Percentiles rank a stretch among this genome's conserved stretches.
Conservation (phyloP, 768 basidiomycete species). For the Suillus spraguei region DNA sequence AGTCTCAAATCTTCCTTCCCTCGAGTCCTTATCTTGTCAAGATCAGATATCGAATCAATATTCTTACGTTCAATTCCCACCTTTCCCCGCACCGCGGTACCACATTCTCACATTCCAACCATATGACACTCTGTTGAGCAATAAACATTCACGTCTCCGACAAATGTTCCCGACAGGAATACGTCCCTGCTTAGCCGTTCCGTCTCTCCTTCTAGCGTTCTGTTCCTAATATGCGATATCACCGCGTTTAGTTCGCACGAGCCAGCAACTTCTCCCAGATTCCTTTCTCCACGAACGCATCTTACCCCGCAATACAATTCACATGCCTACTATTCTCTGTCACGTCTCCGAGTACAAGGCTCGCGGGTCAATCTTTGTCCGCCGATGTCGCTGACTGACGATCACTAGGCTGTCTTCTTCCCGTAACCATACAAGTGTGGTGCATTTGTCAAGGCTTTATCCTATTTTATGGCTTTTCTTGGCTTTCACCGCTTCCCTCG, state of each 20-base stretch:
- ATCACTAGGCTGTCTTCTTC: neutral
- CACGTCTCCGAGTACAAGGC: neutral
- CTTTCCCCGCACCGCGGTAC: constrained; percentile 31
- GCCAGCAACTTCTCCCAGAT: constrained; percentile 4
- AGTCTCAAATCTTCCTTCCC: constrained; percentile 10
- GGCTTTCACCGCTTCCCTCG: neutral
- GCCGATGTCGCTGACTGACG: neutral
- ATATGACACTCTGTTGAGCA: constrained; percentile 12
- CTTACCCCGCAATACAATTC: constrained; percentile 8
- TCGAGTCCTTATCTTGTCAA: constrained; percentile 10
- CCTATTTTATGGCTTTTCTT: neutral
- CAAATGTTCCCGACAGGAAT: constrained; percentile 9
- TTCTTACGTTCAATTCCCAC: constrained; percentile 19
- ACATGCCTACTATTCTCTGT: constrained; percentile 2
- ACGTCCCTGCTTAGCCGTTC: constrained; percentile 18
- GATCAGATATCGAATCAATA: constrained; percentile 13
- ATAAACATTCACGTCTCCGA: constrained; percentile 15
- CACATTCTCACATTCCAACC: constrained; percentile 12
- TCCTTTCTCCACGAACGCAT: constrained; percentile 6
- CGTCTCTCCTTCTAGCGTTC: constrained; percentile 22
- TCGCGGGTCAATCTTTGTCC: neutral
- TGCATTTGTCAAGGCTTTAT: constrained; percentile 2
- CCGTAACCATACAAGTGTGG: neutral
- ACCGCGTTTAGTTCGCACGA: constrained; percentile 16
- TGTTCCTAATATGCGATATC: constrained; percentile 25